Conservation (phyloP, 805 yeast genomes). For the Sugiyamaella chiloensis region DNA sequence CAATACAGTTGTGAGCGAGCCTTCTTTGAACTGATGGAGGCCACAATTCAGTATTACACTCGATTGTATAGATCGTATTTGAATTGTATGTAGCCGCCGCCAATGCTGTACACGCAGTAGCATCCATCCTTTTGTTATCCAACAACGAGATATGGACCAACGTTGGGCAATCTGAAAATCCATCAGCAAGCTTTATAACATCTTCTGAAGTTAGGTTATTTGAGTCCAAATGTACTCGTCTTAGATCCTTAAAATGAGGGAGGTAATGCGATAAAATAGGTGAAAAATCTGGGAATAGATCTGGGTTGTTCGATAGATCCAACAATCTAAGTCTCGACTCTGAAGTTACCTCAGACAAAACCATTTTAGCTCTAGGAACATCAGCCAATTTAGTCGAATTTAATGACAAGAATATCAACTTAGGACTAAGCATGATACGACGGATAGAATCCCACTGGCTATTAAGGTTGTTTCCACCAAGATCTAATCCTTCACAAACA, state of each 20-base stretch:
- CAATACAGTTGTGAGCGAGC: conserved; percentile 75
- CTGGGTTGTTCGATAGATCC: conserved; percentile 70
- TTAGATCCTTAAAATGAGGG: conserved; percentile 63
- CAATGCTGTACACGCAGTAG: conserved; percentile 60
- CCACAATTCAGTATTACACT: conserved; percentile 59
- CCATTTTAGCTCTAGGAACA: conserved; percentile 42
- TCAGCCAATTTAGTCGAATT: conserved; percentile 60
- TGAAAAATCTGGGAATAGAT: conserved; percentile 60
- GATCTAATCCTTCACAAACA: conserved; percentile 65
- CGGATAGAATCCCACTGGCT: conserved; percentile 24
- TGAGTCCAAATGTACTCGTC: conserved; percentile 68
- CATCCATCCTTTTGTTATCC: conserved; percentile 58
- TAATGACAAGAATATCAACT: conserved; percentile 53
- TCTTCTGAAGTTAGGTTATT: conserved; percentile 57
- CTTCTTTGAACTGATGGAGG: conserved; percentile 64
- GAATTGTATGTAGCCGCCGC: conserved; percentile 68
- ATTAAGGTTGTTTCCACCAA: conserved; percentile 61
- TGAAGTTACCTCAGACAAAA: conserved; percentile 46
- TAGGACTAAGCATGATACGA: conserved; percentile 23
- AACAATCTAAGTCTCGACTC: conserved; percentile 61
- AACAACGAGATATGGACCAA: conserved; percentile 66
- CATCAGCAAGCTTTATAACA: conserved; percentile 59
- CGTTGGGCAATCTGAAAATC: conserved; percentile 62
- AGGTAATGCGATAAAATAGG: conserved; percentile 57
- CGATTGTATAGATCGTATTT: conserved; percentile 61